Base-by-base conservation (phyloP, 768 basidiomycete species). In the Lactifluus subvellereus region DNA sequence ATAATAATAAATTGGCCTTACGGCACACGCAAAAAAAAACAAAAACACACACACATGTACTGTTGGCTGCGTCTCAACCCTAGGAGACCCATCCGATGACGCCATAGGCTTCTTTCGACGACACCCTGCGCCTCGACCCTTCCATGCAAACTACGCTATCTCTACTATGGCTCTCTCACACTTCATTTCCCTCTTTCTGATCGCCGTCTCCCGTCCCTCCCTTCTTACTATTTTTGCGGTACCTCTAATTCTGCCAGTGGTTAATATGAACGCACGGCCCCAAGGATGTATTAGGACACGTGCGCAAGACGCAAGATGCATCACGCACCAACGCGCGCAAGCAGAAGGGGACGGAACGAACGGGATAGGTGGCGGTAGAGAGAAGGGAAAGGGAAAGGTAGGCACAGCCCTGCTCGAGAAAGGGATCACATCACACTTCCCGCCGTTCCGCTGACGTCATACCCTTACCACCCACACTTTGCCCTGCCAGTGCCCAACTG, bases 101-200 rank as follows among this genome's bases (percentile, higher is more conserved):
- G 62, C 57, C 57, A 63, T 63, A 14, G 27, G 3, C 8, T 51
- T 47, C 50, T 42, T 22, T 32, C 56, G 30, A 20, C 14, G 52
- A 33, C 57, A 59, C 62, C 62, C 62, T 57, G 62, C 57, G 62
- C 57, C 62, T 54, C 45, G 62, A 63, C 62, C 57, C 43, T 50
- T 48, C 47, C 40, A 61, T 40, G 45, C 37, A 54, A 60, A 53
- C 43, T 43, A 53, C 33, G 42, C 40, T 45, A 35, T 57, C 33
- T 43, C 59, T 40, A 6, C 47, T 54, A 27, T 22, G 11, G 45
- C n/a, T 20, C n/a, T 45, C 47, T 55, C 48, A 32, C 20, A 30
- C 43, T 56, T 62, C 53, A 60, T 61, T 27, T 45, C 20, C 33
- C 18, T 40, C 6, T 37, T 48, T 47, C 56, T 47, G 37, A 54